A percentile compares a stretch with the other conserved stretches of the same genome.
phyloP scores from a whole-genome alignment of 805 yeast genomes.

The Clavispora santaluciae region DNA sequence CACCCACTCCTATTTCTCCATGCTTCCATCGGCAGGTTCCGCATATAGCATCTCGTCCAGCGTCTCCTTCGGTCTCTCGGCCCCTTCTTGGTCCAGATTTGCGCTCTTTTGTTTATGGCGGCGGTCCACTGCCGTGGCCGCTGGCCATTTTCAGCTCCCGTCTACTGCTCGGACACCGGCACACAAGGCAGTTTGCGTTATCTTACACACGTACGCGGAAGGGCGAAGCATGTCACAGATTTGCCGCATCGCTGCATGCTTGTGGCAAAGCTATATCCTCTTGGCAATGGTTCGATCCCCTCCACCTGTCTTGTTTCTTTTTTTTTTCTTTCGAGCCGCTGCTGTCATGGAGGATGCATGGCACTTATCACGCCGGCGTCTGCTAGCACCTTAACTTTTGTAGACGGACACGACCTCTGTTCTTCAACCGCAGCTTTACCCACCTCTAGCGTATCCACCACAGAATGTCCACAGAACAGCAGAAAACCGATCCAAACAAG shows the following conservation, averaged over 20 bases:
- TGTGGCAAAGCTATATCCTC: background rate
- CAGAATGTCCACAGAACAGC: slow-evolving; percentile 3
- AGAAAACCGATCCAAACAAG: slow-evolving; percentile 59
- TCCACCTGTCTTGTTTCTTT: no score
- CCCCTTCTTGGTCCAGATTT: background rate
- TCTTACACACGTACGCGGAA: background rate
- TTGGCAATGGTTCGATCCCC: background rate
- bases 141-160: background rate
- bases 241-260: background rate
- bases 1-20: no score
- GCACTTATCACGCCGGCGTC: no score
- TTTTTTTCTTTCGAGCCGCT: no score
- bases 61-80: no score
- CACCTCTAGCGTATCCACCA: background rate
- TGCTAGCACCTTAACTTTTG: background rate
- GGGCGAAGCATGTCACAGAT: background rate
- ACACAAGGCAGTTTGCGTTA: background rate
- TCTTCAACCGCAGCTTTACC: slow-evolving; percentile 3
- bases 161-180: background rate
- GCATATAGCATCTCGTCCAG: no score
- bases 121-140: no score
- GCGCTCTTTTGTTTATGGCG: no score
- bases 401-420: background rate
- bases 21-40: no score
- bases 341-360: no score